Conservation (phyloP, 495 filamentous ascomycete genomes). For the Platismatia glauca region DNA sequence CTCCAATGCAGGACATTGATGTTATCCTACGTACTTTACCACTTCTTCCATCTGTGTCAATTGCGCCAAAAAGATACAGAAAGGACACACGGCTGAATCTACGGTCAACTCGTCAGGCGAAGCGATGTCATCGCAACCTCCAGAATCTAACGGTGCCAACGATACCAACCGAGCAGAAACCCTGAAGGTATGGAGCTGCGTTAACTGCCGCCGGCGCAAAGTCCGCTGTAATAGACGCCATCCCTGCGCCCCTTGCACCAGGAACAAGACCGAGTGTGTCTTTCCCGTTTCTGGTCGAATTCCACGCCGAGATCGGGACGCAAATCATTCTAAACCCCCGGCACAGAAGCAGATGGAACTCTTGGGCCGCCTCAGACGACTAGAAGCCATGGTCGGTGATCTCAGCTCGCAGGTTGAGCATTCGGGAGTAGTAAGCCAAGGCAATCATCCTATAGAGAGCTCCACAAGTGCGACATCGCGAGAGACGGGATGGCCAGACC, state of each 20-base stretch:
- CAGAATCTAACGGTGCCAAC: not conserved
- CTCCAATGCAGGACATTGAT: not conserved
- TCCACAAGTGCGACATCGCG: too few species aligned
- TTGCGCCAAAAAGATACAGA: not conserved
- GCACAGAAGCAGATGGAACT: not conserved
- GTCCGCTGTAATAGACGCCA: conserved; percentile 7
- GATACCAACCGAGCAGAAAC: not conserved
- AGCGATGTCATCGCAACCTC: conserved; percentile 6
- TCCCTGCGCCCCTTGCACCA: conserved; percentile 1
- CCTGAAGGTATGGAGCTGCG: conserved; percentile 2
- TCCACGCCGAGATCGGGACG: conserved; percentile 7
- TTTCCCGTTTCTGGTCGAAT: conserved; percentile 2
- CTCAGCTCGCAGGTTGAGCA: too few species aligned
- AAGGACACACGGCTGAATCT: not conserved
- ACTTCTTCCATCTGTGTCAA: not conserved
- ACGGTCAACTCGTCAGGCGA: not conserved
- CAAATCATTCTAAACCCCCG: not conserved
- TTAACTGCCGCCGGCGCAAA: conserved; percentile 2
- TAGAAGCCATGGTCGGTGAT: too few species aligned
- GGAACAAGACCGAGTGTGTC: conserved; percentile 1
- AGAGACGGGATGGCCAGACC: too few species aligned
- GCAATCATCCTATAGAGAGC: too few species aligned
- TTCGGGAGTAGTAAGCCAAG: too few species aligned
- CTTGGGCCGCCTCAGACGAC: too few species aligned
- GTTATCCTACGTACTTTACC: not conserved